Percentiles rank a stretch among this genome's conserved stretches.
Evolutionary conservation across 352 stramenopile species (phyloP).

Genomic region (Pythium grandisporangium): DNA sequence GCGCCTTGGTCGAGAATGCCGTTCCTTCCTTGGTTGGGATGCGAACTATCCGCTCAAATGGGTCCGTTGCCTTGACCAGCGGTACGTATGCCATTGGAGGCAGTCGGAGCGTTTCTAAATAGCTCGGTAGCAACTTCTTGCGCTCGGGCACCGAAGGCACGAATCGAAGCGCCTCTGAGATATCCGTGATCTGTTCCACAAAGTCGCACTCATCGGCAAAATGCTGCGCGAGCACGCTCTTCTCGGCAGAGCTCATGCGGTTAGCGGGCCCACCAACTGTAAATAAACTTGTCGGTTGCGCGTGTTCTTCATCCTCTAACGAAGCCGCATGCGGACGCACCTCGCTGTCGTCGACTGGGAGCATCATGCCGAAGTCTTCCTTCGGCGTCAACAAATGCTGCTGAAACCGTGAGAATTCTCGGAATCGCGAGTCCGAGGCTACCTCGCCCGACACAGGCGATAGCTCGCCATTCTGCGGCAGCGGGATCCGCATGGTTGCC

Average conservation of each 20-base stretch:
- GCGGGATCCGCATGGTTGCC: no score
- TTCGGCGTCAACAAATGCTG: slow-evolving; percentile 79
- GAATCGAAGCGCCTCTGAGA: slow-evolving; percentile 75
- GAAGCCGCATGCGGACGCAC: slow-evolving; percentile 28
- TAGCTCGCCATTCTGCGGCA: slow-evolving; percentile 22
- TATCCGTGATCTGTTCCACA: slow-evolving; percentile 84
- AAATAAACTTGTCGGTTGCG: slow-evolving; percentile 67
- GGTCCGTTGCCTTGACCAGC: slow-evolving; percentile 80
- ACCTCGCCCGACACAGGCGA: slow-evolving; percentile 26
- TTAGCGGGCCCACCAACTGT: slow-evolving; percentile 40
- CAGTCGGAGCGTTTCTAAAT: slow-evolving; percentile 75
- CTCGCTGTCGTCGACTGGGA: slow-evolving; percentile 9
- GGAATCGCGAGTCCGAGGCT: slow-evolving; percentile 62
- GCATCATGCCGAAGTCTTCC: slow-evolving; percentile 30
- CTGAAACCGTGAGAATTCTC: slow-evolving; percentile 81
- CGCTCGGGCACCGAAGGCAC: slow-evolving; percentile 72
- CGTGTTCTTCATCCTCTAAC: slow-evolving; percentile 60
- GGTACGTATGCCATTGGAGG: slow-evolving; percentile 86
- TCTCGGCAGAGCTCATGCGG: slow-evolving; percentile 74
- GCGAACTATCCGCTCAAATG: slow-evolving; percentile 80
- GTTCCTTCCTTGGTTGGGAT: slow-evolving; percentile 83
- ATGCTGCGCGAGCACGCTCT: slow-evolving; percentile 72
- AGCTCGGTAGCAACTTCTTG: slow-evolving; percentile 66
- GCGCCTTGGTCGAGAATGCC: slow-evolving; percentile 81
- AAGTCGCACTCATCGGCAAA: slow-evolving; percentile 86